phyloP scores from a whole-genome alignment of 768 basidiomycete genomes.

The Epithele typhae region DNA sequence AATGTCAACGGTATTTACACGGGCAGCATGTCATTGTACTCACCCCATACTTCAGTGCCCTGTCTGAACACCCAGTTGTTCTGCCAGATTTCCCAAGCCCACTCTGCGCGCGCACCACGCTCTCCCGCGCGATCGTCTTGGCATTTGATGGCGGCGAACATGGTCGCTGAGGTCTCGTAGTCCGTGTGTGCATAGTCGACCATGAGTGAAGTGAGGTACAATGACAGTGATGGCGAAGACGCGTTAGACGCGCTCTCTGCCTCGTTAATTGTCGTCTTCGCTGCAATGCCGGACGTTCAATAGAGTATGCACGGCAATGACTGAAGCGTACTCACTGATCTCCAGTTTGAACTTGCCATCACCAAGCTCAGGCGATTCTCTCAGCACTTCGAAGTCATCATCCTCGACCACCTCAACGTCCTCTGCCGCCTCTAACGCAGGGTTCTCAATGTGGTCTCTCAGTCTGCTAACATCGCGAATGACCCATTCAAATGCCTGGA shows the following conservation, averaged over 20 bases:
- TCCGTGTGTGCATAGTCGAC: slow-evolving; percentile 57
- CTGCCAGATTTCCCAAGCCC: slow-evolving; percentile 73
- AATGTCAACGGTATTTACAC: background rate
- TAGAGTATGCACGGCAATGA: background rate
- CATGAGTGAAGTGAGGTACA: slow-evolving; percentile 64
- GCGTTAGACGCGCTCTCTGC: slow-evolving; percentile 13
- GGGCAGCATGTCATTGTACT: slow-evolving; percentile 20
- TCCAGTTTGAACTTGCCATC: slow-evolving; percentile 72
- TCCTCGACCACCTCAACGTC: slow-evolving; percentile 20
- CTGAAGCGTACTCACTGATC: slow-evolving; percentile 40
- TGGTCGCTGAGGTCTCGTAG: slow-evolving; percentile 57
- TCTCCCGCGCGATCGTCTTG: slow-evolving; percentile 57
- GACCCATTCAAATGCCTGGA: slow-evolving; percentile 70
- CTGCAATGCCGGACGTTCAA: background rate
- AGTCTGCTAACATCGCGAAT: slow-evolving; percentile 55
- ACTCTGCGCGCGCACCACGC: slow-evolving; percentile 60
- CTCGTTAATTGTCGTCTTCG: slow-evolving; percentile 4
- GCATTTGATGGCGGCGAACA: slow-evolving; percentile 71
- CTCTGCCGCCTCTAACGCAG: background rate
- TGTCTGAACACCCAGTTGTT: slow-evolving; percentile 66
- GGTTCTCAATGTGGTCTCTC: slow-evolving; percentile 49
- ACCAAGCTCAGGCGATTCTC: slow-evolving; percentile 61
- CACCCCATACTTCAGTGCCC: slow-evolving; percentile 74
- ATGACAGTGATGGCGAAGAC: slow-evolving; percentile 43
- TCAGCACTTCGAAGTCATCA: slow-evolving; percentile 56